phyloP scores from a whole-genome alignment of 2,329 filamentous ascomycete species.

The Fusarium pseudocircinatum region DNA sequence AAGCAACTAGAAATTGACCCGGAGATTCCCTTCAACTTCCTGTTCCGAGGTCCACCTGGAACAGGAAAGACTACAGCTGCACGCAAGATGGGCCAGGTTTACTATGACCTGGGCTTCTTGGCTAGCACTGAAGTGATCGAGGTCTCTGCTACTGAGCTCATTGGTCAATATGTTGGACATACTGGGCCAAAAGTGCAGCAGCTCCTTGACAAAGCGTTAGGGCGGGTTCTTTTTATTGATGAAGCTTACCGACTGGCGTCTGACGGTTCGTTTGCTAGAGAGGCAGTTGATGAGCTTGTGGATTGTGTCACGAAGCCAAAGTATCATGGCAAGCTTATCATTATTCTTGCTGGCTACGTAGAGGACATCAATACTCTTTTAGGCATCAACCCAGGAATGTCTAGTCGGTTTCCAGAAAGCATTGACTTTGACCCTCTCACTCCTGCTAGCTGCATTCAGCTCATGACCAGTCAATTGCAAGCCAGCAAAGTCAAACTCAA shows the following conservation, averaged over 20 bases:
- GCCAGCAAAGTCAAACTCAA: slow-evolving; percentile 39
- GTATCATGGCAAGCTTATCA: slow-evolving; percentile 68
- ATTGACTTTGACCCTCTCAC: slow-evolving; percentile 63
- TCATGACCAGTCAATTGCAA: slow-evolving; percentile 52
- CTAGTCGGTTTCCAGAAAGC: slow-evolving; percentile 71
- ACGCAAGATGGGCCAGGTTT: slow-evolving; percentile 78
- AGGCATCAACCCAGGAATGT: slow-evolving; percentile 68
- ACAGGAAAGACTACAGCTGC: slow-evolving; percentile 81
- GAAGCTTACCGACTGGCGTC: slow-evolving; percentile 71
- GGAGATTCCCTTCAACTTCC: slow-evolving; percentile 71
- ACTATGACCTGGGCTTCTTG: slow-evolving; percentile 78
- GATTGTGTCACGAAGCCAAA: slow-evolving; percentile 63
- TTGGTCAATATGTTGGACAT: slow-evolving; percentile 75
- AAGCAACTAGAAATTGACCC: slow-evolving; percentile 44
- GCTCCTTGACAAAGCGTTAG: slow-evolving; percentile 68
- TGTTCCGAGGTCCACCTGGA: slow-evolving; percentile 73
- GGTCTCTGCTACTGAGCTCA: slow-evolving; percentile 73
- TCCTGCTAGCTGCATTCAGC: slow-evolving; percentile 51
- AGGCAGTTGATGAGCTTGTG: slow-evolving; percentile 64
- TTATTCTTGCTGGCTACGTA: slow-evolving; percentile 76
- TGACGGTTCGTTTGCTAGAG: slow-evolving; percentile 62
- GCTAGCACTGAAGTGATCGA: slow-evolving; percentile 68
- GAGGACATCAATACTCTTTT: slow-evolving; percentile 72
- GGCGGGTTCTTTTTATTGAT: slow-evolving; percentile 76
- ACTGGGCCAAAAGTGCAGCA: slow-evolving; percentile 72